Evolutionary conservation across 2,329 filamentous ascomycete genomes (phyloP).

Genomic region (Aspergillus pseudotamarii): DNA sequence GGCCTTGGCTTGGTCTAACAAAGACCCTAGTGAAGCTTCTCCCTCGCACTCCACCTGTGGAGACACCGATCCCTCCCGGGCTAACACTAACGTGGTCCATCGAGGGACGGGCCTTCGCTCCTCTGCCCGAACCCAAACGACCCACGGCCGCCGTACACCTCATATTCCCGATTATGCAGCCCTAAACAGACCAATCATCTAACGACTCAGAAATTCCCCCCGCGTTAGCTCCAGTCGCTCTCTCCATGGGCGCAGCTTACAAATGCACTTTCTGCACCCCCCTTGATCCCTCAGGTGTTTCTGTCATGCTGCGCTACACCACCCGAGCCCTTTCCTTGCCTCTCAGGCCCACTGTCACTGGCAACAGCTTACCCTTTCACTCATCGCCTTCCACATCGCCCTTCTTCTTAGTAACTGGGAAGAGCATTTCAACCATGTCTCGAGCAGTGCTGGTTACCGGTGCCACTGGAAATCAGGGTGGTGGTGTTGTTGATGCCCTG

Average conservation of each 20-base stretch:
- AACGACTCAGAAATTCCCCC: neutral
- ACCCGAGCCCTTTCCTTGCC: neutral
- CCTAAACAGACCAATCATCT: neutral
- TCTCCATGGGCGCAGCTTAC: neutral
- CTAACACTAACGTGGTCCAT: too few relatives aligned
- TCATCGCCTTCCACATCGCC: neutral
- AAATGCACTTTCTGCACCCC: neutral
- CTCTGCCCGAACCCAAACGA: too few relatives aligned
- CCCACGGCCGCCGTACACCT: too few relatives aligned
- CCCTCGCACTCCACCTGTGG: too few relatives aligned
- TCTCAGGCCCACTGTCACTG: neutral
- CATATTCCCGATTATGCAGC: neutral
- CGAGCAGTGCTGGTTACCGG: slow-evolving; percentile 36
- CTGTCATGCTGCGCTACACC: neutral
- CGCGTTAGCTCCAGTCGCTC: neutral
- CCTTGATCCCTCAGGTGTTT: neutral
- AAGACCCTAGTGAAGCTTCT: too few relatives aligned
- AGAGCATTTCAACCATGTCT: neutral
- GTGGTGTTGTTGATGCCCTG: slow-evolving; percentile 37
- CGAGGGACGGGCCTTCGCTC: too few relatives aligned
- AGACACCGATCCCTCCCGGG: too few relatives aligned
- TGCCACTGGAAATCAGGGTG: slow-evolving; percentile 48
- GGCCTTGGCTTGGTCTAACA: too few relatives aligned
- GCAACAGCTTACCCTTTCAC: neutral
- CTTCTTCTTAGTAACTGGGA: neutral